These are phyloP conservation scores for Trichoderma arundinaceum DNA, from an alignment of 2,329 filamentous ascomycete species.

Conservation along the genomic window DNA sequence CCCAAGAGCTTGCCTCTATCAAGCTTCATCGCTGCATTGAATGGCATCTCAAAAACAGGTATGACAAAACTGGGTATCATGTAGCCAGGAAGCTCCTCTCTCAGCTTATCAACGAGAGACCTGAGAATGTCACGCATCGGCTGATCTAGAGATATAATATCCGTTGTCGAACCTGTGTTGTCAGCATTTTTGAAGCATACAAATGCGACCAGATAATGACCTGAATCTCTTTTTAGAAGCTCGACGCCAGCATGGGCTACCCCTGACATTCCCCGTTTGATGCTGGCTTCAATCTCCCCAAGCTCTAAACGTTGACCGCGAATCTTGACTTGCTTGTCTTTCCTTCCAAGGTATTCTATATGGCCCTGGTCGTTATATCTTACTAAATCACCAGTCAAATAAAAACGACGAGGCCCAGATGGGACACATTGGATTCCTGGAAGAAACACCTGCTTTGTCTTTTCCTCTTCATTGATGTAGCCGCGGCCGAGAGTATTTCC, in stretches of 20 bases:
- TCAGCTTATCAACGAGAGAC: neutral
- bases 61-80: conserved; percentile 46
- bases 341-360: conserved; percentile 54
- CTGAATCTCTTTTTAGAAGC: neutral
- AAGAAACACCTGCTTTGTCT: conserved; percentile 41
- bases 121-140: neutral
- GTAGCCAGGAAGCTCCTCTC: conserved; percentile 38
- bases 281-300: conserved; percentile 34
- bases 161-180: neutral
- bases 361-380: conserved; percentile 47
- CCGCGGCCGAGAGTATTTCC: conserved; percentile 51
- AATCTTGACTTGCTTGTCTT: conserved; percentile 62
- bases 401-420: conserved; percentile 38
- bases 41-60: conserved; percentile 34
- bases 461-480: conserved; percentile 50
- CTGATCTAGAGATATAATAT: neutral
- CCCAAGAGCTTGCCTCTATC: conserved; percentile 21
- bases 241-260: conserved; percentile 6
- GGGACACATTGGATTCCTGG: conserved; percentile 33
- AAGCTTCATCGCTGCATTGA: conserved; percentile 33
- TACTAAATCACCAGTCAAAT: conserved; percentile 55
- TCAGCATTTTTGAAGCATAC: conserved; percentile 8
- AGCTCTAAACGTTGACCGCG: conserved; percentile 61
- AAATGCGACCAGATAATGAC: conserved; percentile 10
- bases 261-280: conserved; percentile 8